phyloP scores from a whole-genome alignment of 148 eudicot species.

The Arctostaphylos glauca region DNA sequence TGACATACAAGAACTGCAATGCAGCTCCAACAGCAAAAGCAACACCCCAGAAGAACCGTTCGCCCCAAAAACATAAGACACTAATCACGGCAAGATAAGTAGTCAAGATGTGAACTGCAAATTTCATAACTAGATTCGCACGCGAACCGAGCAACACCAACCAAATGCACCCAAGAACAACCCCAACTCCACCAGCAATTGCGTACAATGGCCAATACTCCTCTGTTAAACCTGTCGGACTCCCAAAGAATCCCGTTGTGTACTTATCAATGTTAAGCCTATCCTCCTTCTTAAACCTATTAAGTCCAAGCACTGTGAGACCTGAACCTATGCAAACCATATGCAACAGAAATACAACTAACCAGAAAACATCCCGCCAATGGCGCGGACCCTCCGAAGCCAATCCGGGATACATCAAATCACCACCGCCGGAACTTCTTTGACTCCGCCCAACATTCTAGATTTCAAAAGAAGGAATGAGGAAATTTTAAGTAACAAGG shows the following conservation, averaged over 20 bases:
- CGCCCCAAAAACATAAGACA: constrained; percentile 81
- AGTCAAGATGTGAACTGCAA: constrained; percentile 80
- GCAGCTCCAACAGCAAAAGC: constrained; percentile 81
- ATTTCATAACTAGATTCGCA: constrained; percentile 81
- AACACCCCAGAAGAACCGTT: constrained; percentile 84
- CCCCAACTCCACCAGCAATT: constrained; percentile 84
- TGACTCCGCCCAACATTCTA: constrained; percentile 56
- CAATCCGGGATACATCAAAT: constrained; percentile 38
- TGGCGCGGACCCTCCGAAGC: constrained; percentile 56
- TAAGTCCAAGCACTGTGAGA: constrained; percentile 72
- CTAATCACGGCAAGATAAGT: constrained; percentile 95
- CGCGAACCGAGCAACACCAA: constrained; percentile 75
- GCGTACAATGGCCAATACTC: constrained; percentile 92
- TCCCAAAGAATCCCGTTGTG: constrained; percentile 49
- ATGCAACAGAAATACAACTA: constrained; percentile 63
- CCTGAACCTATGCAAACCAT: constrained; percentile 58
- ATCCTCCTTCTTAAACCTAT: constrained; percentile 72
- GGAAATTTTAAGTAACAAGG: not conserved
- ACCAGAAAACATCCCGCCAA: constrained; percentile 94
- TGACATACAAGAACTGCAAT: constrained; percentile 86
- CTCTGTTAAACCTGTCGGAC: constrained; percentile 73
- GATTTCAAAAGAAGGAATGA: constrained; percentile 12
- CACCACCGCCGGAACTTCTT: constrained; percentile 38
- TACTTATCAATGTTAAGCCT: constrained; percentile 78
- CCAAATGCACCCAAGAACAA: constrained; percentile 87